A percentile compares a stretch with the other conserved stretches of the same genome.
Conservation (phyloP, 1,284 basidiomycete species). For the Leccinum solheimii region DNA sequence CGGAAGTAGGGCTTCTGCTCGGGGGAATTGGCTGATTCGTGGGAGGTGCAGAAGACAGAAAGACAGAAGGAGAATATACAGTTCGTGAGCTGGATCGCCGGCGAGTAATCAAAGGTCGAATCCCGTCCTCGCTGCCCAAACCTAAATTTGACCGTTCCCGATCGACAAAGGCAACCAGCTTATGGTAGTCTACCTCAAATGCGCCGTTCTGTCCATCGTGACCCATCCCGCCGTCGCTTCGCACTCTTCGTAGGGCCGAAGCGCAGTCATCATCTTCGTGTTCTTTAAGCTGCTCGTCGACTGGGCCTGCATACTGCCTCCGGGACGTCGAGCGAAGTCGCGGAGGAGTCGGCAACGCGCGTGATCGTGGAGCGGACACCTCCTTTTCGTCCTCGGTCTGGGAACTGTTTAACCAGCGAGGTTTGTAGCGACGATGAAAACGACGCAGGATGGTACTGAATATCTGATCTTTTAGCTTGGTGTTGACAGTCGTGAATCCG, state of each 20-base stretch:
- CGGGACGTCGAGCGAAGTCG: constrained; percentile 38
- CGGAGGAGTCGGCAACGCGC: constrained; percentile 38
- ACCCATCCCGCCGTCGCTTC: constrained; percentile 56
- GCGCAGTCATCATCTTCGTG: constrained; percentile 35
- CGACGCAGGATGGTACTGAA: constrained; percentile 83
- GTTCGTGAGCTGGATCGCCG: constrained; percentile 60
- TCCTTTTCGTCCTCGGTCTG: constrained; percentile 46
- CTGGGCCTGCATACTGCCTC: constrained; percentile 37
- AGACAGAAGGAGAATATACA: constrained; percentile 36
- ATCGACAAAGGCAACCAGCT: constrained; percentile 30
- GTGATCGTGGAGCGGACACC: constrained; percentile 46
- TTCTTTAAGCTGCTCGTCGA: constrained; percentile 39
- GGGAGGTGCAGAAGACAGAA: constrained; percentile 12
- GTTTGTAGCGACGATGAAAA: constrained; percentile 55
- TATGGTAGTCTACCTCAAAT: constrained; percentile 52
- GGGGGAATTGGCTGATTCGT: constrained; percentile 34
- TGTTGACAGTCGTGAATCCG: constrained; percentile 90
- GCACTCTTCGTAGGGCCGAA: constrained; percentile 54
- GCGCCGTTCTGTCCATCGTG: constrained; percentile 34
- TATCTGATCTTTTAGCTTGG: constrained; percentile 89
- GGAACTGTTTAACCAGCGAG: constrained; percentile 35
- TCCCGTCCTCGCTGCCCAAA: constrained; percentile 19
- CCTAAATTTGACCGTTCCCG: constrained; percentile 23
- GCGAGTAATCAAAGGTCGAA: constrained; percentile 38
- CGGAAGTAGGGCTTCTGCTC: constrained; percentile 39